These are phyloP conservation scores for Phytophthora sansomeana DNA, from an alignment of 352 stramenopile species.

Conservation along the genomic window DNA sequence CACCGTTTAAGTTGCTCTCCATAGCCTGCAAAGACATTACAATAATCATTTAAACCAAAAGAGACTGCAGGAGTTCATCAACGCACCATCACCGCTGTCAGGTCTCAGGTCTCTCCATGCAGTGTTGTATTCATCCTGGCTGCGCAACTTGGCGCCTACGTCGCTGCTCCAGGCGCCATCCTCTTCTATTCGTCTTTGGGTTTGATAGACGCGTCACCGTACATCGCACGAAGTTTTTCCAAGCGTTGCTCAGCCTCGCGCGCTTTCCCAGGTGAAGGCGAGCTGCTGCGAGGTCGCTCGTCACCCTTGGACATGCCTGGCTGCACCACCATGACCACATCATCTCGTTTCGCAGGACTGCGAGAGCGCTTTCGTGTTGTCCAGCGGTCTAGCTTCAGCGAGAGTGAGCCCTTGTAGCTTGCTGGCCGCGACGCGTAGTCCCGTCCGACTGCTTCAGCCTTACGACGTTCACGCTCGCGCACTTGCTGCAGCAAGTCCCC, in stretches of 20 bases:
- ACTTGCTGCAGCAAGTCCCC: conserved; percentile 93
- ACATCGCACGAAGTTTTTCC: conserved; percentile 76
- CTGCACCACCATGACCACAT: conserved; percentile 51
- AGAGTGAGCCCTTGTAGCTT: conserved; percentile 94
- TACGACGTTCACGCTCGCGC: conserved; percentile 90
- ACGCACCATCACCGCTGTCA: conserved; percentile 11
- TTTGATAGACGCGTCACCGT: conserved; percentile 79
- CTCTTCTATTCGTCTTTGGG: conserved; percentile 34
- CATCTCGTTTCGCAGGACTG: conserved; percentile 69
- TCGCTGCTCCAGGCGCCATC: not conserved
- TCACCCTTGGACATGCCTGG: conserved; percentile 40
- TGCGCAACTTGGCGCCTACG: not conserved
- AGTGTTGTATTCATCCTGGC: conserved; percentile 12
- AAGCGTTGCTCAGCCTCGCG: conserved; percentile 71
- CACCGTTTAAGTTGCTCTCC: no score
- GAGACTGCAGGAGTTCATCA: not conserved
- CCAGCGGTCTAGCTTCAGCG: conserved; percentile 91
- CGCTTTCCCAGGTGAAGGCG: conserved; percentile 41
- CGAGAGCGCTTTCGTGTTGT: conserved; percentile 76
- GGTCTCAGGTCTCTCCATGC: not conserved
- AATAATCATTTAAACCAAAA: not conserved
- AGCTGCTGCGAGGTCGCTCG: conserved; percentile 30
- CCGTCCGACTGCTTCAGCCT: conserved; percentile 86
- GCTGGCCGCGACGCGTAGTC: conserved; percentile 92
- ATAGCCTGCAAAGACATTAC: no score